A percentile compares a stretch with the other conserved stretches of the same genome.
These are phyloP conservation scores for Wickerhamiella cacticola DNA, from an alignment of 805 yeast species.

Conservation along the genomic window DNA sequence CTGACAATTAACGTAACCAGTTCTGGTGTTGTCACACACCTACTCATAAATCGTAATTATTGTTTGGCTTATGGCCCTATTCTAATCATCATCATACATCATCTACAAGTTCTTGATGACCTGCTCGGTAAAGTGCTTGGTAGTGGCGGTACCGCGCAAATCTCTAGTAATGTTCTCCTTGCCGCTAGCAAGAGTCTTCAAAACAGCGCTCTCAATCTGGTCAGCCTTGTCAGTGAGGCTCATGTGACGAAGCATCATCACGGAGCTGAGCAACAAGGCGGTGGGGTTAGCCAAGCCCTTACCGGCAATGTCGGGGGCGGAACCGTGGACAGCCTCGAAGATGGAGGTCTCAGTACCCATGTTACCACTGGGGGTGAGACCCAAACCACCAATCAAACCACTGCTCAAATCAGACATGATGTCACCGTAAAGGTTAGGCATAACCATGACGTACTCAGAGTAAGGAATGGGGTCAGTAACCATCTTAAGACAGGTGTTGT, in stretches of 20 bases:
- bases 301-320: slow-evolving; percentile 99
- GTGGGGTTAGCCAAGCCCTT: slow-evolving; percentile 99
- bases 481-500: slow-evolving; percentile 85
- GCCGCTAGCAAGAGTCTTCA: slow-evolving; percentile 84
- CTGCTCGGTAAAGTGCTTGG: slow-evolving; percentile 81
- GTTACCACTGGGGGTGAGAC: slow-evolving; percentile 98
- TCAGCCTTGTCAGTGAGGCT: slow-evolving; percentile 70
- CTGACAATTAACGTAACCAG: too few relatives aligned
- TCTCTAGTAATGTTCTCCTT: slow-evolving; percentile 94
- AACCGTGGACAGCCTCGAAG: slow-evolving; percentile 99
- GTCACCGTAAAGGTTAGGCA: slow-evolving; percentile 99
- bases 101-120: slow-evolving; percentile 63
- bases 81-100: slow-evolving; percentile 7
- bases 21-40: too few relatives aligned
- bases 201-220: slow-evolving; percentile 77
- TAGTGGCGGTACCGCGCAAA: slow-evolving; percentile 83
- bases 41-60: slow-evolving; percentile 1
- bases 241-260: slow-evolving; percentile 99
- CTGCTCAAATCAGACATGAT: slow-evolving; percentile 96
- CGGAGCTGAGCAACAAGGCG: slow-evolving; percentile 86
- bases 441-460: slow-evolving; percentile 84
- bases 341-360: slow-evolving; percentile 97
- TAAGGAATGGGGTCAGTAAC: slow-evolving; percentile 82
- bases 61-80: neutral
- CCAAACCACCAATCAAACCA: slow-evolving; percentile 97